A percentile compares a stretch with the other conserved stretches of the same genome.
Conservation (phyloP, 2,329 filamentous ascomycete genomes). For the Blastomyces parvus region DNA sequence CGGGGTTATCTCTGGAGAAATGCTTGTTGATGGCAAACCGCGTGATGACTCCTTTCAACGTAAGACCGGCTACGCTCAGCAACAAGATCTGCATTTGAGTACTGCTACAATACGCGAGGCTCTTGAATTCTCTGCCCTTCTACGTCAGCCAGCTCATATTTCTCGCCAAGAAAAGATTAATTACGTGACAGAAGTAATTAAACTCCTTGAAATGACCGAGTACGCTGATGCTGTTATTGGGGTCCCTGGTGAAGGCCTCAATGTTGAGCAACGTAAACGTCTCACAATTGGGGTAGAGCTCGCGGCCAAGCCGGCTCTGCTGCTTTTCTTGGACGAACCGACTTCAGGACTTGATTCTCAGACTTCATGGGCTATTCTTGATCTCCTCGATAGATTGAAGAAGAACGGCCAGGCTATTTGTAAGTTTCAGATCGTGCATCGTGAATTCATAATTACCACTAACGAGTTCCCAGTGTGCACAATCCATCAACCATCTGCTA, state of each 20-base stretch:
- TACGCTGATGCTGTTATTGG: conserved; percentile 90
- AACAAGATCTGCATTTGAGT: conserved; percentile 79
- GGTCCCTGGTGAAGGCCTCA: conserved; percentile 66
- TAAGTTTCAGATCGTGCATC: neutral
- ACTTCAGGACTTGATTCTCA: conserved; percentile 89
- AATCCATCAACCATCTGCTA: conserved; percentile 88
- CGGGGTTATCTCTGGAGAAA: conserved; percentile 82
- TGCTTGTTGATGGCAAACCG: conserved; percentile 67
- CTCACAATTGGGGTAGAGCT: conserved; percentile 91
- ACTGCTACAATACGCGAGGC: conserved; percentile 84
- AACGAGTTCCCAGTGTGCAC: conserved; percentile 54
- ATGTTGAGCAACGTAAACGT: conserved; percentile 58
- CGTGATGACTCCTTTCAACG: conserved; percentile 72
- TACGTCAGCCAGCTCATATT: conserved; percentile 69
- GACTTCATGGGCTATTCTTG: conserved; percentile 83
- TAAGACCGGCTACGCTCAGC: conserved; percentile 67
- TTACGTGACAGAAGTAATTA: conserved; percentile 85
- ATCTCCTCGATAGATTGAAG: conserved; percentile 78
- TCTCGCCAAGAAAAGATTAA: conserved; percentile 66
- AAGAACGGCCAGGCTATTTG: conserved; percentile 81
- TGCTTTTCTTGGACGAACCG: conserved; percentile 88
- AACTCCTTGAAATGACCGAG: conserved; percentile 78
- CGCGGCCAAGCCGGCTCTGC: conserved; percentile 75
- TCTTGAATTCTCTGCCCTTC: conserved; percentile 71
- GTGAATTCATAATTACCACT: neutral